Evolutionary conservation across 805 yeast genomes (phyloP), one percentile per base, ranked within the genome.

Genomic region (Metschnikowia picachoensis): DNA sequence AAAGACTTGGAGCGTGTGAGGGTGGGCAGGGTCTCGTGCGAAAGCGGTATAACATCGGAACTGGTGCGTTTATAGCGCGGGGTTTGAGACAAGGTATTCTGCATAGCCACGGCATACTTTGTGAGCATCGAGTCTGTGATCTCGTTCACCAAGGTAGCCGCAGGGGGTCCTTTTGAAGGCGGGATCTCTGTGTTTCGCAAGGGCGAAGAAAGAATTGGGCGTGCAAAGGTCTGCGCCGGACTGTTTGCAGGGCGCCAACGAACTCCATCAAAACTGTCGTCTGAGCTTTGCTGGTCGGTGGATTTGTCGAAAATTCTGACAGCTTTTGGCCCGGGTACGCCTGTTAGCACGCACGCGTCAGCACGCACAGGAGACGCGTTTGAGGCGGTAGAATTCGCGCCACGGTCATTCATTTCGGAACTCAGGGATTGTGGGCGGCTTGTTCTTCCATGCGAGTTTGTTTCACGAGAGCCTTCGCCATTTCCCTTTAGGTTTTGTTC

Each of bases 201-300:
- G 0, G 80, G 80, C 4, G 80, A 75, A 3, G 78, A 73, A 1
- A 73, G 70, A 8, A 69, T 46, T 15, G 56, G 51, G 35, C 49
- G 37, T 34, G 36, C 41, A 37, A 16, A 43, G 33, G 36, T 43
- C 37, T 41, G 38, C 40, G 44, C 38, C 4, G 47, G 50, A 36
- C 51, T 30, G 6, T 57, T 58, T 9, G 45, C 39, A 1, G 55
- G 48, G 12, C 44, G 41, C 66, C 66, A 62, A 39, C 69, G 58
- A 30, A 72, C 61, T 1, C 76, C 75, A 36, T 72, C 76, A 48
- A 67, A 70, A 46, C 73, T 68, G 41, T 72, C 76, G 44, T 72
- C 76, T 0, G 75, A 69, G 46, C 71, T 64, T 43, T 67, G 73
- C 25, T 55, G 60, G 15, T 62, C 65, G 25, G 43, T 35, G 27